Evolutionary conservation across 23 red algal species (phyloP), one percentile per base, ranked within the genome.

Genomic region (Gracilaria caudata): DNA sequence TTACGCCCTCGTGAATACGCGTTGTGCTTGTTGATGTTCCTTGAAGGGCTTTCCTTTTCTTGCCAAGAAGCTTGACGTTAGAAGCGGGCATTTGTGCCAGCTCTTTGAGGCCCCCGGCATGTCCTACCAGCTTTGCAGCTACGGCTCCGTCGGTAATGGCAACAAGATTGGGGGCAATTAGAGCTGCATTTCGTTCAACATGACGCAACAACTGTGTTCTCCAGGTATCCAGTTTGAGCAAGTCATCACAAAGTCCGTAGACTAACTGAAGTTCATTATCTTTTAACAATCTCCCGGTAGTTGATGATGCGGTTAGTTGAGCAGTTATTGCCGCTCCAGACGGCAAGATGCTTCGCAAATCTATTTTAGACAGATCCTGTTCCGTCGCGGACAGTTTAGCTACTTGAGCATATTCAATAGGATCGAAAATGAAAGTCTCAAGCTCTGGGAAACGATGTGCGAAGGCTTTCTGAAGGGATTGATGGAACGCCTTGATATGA

Each of bases 401-500:
- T 14, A 93, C 86, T 35, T 55, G 70, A 16, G 94, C 94, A 63
- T 89, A 97, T 40, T 90, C 86, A 21, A 81, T 32, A 28, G 94
- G 88, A 58, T 84, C 73, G 68, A 82, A 81, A 28, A 97, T 81
- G 49, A 97, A 73, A 21, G 88, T 87, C n/a, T 92, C 82, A 23
- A 97, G 83, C 80, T 97, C 94, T 23, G 94, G 94, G 73, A 97
- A 97, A 58, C 68, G 65, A 46, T 84, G 83, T 4, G 83, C 45
- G 68, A 89, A 97, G 1, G 60, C 88, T 64, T 86, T 78, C 33
- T 57, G 56, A 24, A 97, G 81, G 36, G 66, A 80, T 39, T 64
- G 45, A 21, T 83, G 77, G 19, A 74, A 41, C 21, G 78, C 51
- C 33, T 59, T 56, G 43, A 95, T 83, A 63, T 80, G 73, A 34